Conservation (phyloP, 768 basidiomycete species). For the Rhodotorula graminis region DNA sequence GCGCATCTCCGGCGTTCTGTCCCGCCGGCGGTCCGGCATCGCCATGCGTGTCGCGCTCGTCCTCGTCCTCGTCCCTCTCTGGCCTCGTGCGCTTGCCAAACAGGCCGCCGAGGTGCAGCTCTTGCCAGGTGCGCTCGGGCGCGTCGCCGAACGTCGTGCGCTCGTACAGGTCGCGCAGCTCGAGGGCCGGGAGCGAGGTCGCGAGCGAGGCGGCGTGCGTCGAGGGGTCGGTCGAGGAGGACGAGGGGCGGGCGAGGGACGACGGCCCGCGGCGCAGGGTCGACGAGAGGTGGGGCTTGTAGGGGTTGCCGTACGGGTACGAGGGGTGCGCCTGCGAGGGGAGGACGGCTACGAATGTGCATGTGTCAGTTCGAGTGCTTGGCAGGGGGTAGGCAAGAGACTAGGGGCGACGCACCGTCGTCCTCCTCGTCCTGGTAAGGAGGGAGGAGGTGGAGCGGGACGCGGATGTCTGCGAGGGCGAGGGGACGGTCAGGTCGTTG, state of each 20-base stretch:
- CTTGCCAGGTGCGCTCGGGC: conserved; percentile 16
- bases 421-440: conserved; percentile 42
- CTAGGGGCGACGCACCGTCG: conserved; percentile 24
- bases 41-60: conserved; percentile 22
- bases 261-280: not conserved
- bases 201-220: conserved; percentile 22
- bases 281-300: conserved; percentile 27
- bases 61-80: conserved; percentile 18
- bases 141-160: conserved; percentile 31
- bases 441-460: conserved; percentile 38
- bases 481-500: not conserved
- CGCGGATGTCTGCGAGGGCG: conserved; percentile 33
- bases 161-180: conserved; percentile 14
- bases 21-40: conserved; percentile 32
- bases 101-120: conserved; percentile 11
- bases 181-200: conserved; percentile 26
- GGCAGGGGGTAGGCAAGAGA: no score
- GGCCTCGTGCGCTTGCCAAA: conserved; percentile 8
- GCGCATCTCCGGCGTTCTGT: conserved; percentile 33
- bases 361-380: conserved; percentile 19
- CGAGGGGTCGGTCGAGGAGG: conserved; percentile 8
- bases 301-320: conserved; percentile 43
- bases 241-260: not conserved
- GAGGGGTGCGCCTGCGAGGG: conserved; percentile 40
- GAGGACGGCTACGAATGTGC: conserved; percentile 35